Evolutionary conservation across 768 basidiomycete genomes (phyloP).

Genomic region (Termitomyces sp.): DNA sequence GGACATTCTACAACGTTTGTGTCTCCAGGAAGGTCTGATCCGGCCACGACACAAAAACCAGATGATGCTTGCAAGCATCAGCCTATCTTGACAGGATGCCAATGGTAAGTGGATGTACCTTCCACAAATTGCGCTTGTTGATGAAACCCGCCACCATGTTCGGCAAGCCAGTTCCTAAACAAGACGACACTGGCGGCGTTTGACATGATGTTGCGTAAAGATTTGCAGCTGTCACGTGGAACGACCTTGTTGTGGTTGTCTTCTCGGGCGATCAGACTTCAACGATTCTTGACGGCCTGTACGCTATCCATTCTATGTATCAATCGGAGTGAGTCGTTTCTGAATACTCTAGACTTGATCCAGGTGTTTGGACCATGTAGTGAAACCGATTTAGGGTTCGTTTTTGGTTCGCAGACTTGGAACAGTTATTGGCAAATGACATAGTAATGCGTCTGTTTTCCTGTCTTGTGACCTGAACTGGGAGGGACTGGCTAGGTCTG

Average conservation of each 20-base stretch:
- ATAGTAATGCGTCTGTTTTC: not conserved
- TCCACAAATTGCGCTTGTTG: slow-evolving; percentile 34
- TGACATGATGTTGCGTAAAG: not conserved
- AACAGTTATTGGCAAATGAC: not conserved
- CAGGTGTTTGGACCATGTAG: not conserved
- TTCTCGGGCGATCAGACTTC: not conserved
- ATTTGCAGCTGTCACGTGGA: not conserved
- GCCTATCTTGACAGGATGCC: not conserved
- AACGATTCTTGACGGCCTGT: not conserved
- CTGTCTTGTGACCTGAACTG: not conserved
- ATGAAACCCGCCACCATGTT: slow-evolving; percentile 49
- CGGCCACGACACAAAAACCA: slow-evolving; percentile 50
- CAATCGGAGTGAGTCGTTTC: not conserved
- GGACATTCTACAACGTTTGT: slow-evolving; percentile 62
- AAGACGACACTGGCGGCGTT: slow-evolving; percentile 4
- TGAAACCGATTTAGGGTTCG: not conserved
- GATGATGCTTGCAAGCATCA: slow-evolving; percentile 25
- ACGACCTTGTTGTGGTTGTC: no score
- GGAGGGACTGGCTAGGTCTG: no score
- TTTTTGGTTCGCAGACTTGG: not conserved
- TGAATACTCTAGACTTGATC: not conserved
- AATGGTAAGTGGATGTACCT: slow-evolving; percentile 27
- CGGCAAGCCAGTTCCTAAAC: slow-evolving; percentile 47
- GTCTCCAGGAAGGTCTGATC: slow-evolving; percentile 41
- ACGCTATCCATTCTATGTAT: not conserved